Conservation (phyloP, 805 yeast species). For the Saturnispora bothae region DNA sequence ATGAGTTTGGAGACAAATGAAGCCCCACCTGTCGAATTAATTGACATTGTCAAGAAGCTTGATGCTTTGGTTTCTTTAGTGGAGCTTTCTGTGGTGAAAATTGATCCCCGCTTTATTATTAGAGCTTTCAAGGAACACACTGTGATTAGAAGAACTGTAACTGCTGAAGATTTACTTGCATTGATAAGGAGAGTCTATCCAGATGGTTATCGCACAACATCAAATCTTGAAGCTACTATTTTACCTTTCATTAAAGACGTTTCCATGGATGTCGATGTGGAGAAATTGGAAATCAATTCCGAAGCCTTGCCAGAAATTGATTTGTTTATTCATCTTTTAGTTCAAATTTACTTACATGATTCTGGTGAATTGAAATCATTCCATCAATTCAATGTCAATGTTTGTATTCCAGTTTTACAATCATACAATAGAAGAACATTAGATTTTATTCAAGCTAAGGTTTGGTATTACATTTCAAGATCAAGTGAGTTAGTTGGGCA, state of each 20-base stretch:
- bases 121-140: conserved; percentile 80
- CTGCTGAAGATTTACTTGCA: conserved; percentile 41
- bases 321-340: conserved; percentile 65
- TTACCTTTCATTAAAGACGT: conserved; percentile 22
- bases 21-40: not conserved
- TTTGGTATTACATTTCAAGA: conserved; percentile 86
- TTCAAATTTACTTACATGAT: conserved; percentile 70
- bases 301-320: conserved; percentile 69
- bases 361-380: conserved; percentile 37
- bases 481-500: conserved; percentile 55
- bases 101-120: conserved; percentile 81
- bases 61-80: conserved; percentile 13
- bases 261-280: conserved; percentile 23
- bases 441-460: conserved; percentile 78
- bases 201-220: conserved; percentile 30
- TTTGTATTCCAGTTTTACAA: conserved; percentile 43
- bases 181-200: conserved; percentile 51
- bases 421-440: conserved; percentile 70
- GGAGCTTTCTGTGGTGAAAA: conserved; percentile 33
- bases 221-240: conserved; percentile 30
- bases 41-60: conserved; percentile 5
- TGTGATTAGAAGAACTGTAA: conserved; percentile 55
- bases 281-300: conserved; percentile 12
- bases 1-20: conserved; percentile 9
- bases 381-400: conserved; percentile 41